Evolutionary conservation across 495 filamentous ascomycete species (phyloP), one percentile per base, ranked within the genome.

Genomic region (Aeminium ludgeri): DNA sequence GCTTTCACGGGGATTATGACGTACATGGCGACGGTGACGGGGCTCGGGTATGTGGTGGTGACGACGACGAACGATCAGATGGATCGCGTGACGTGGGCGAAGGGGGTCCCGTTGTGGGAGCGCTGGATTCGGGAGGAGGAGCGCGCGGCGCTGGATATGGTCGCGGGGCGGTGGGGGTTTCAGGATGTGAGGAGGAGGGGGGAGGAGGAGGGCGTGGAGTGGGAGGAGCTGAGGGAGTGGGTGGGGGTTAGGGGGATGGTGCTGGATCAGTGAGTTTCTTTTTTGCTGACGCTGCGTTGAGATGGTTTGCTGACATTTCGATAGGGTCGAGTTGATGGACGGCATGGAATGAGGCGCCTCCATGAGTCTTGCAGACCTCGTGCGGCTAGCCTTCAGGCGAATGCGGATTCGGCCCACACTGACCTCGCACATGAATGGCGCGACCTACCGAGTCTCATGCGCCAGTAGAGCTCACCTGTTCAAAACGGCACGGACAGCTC

Each of bases 71-170:
- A 94, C 61, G 85, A 94, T 57, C 86, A 96, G 56, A 91, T 93
- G 81, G 76, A 84, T 42, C 73, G 89, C 3, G 82, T 96, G 23
- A 80, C 77, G 3, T 97, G 91, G 91, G 65, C 75, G 10, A 63
- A 67, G 10, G 89, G 89, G 1, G 76, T 78, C 18, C 80, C 82
- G 18, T 60, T 97, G 51, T 66, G 78, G 45, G 65, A 86, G 45
- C 71, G 91, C n/a, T 96, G 86, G 86, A 56, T 93, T 30, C 68
- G 82, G 27, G 89, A 97, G 62, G 85, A 93, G 36, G 89, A 97
- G 62, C 69, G 89, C 16, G 80, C 76, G n/a, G 82, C 87, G 7
- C 58, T 86, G 44, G 89, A 97, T 65, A 76, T 70, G 54, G 70
- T 97, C 37, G 85, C 85, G 16, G 64, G 77, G 36, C 75, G 78